Percentiles rank a stretch among this genome's conserved stretches.
Conservation (phyloP, 73 alveolate species). For the Tetrahymena malaccensis region DNA sequence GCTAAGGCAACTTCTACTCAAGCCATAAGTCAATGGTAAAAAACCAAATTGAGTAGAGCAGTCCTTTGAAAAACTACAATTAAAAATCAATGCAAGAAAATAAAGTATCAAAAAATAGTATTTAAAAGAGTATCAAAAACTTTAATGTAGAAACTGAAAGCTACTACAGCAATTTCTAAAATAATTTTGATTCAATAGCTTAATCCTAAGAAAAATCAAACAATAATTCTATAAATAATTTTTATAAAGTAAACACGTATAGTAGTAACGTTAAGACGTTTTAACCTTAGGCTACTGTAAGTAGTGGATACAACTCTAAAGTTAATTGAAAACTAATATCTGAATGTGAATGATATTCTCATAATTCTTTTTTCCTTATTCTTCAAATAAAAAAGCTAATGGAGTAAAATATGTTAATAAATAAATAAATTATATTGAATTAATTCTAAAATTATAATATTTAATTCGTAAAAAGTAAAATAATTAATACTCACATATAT, state of each 20-base stretch:
- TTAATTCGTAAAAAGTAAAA: no score
- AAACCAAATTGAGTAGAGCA: neutral
- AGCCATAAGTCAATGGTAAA: neutral
- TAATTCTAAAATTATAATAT: no score
- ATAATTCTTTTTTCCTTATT: neutral
- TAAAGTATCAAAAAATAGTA: no score
- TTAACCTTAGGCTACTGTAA: neutral
- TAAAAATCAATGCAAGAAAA: neutral
- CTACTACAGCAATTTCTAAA: neutral
- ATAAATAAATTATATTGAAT: no score
- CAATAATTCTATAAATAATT: neutral
- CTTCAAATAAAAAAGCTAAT: neutral
- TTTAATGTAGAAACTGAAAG: neutral
- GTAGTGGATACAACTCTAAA: neutral
- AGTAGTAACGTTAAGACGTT: neutral
- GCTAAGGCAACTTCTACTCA: neutral
- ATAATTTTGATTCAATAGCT: neutral
- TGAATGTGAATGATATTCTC: neutral
- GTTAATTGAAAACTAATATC: neutral
- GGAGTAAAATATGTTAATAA: neutral
- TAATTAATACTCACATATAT: no score
- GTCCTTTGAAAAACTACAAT: neutral
- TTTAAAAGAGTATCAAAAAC: neutral
- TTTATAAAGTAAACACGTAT: neutral
- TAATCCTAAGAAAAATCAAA: neutral